A percentile compares a stretch with the other conserved stretches of the same genome.
phyloP scores from a whole-genome alignment of 2,329 filamentous ascomycete species.

The Shiraia bambusicola region DNA sequence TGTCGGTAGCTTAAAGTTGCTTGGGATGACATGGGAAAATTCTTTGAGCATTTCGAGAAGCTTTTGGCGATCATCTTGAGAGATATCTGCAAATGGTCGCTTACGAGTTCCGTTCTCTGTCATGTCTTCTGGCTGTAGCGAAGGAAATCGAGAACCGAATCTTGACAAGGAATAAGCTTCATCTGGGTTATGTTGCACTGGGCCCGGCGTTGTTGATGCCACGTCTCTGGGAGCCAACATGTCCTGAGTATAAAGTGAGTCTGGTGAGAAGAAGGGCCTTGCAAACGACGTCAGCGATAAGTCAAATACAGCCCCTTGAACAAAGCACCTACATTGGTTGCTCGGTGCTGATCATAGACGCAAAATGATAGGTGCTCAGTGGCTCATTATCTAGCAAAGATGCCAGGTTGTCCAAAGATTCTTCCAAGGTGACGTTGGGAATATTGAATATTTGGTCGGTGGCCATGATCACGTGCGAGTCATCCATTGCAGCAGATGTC shows the following conservation, averaged over 20 bases:
- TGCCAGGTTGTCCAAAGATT: constrained; percentile 43
- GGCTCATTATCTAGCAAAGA: constrained; percentile 44
- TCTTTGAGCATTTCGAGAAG: constrained; percentile 63
- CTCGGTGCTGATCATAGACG: constrained; percentile 44
- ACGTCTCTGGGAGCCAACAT: constrained; percentile 15
- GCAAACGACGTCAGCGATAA: not conserved
- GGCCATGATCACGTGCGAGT: constrained; percentile 8
- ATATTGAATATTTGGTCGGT: constrained; percentile 3
- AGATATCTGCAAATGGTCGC: constrained; percentile 39
- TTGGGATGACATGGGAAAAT: constrained; percentile 61
- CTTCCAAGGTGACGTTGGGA: constrained; percentile 25
- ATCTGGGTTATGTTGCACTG: constrained; percentile 23
- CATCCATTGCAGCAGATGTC: constrained; percentile 18
- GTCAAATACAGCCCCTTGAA: too few species aligned
- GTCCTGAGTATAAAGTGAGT: constrained; percentile 39
- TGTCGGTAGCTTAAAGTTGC: constrained; percentile 68
- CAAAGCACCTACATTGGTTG: constrained; percentile 35
- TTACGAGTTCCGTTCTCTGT: constrained; percentile 10
- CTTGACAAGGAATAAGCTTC: constrained; percentile 39
- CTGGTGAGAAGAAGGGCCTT: constrained; percentile 44
- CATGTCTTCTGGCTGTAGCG: constrained; percentile 43
- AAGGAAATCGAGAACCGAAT: constrained; percentile 45
- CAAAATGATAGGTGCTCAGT: constrained; percentile 43
- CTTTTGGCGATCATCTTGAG: constrained; percentile 35
- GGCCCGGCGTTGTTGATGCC: constrained; percentile 4